phyloP scores from a whole-genome alignment of 164 flowering plant species.

The Chimonanthus praecox region DNA sequence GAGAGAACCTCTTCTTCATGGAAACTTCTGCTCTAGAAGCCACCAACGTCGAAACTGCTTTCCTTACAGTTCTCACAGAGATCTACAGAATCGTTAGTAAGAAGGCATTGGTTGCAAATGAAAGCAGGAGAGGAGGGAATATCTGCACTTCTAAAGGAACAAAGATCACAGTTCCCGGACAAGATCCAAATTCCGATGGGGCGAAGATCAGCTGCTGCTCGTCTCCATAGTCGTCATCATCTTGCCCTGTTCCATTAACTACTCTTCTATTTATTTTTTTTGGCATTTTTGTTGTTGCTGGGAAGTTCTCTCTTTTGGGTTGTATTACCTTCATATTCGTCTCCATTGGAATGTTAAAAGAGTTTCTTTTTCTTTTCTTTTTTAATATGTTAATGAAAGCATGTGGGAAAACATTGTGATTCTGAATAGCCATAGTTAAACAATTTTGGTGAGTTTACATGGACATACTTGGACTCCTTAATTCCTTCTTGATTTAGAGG shows the following conservation, averaged over 20 bases:
- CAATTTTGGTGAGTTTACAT: no score
- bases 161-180: slow-evolving; percentile 43
- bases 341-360: not conserved
- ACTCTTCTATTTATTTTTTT: not conserved
- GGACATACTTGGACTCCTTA: no score
- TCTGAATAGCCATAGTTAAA: not conserved
- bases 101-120: slow-evolving; percentile 45
- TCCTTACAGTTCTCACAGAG: slow-evolving; percentile 45
- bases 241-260: not conserved
- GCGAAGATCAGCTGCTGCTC: slow-evolving; percentile 32
- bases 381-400: not conserved
- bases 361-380: not conserved
- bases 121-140: slow-evolving; percentile 22
- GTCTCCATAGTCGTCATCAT: slow-evolving; percentile 11
- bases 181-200: slow-evolving; percentile 20
- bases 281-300: not conserved
- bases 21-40: slow-evolving; percentile 70
- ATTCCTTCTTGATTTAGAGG: no score
- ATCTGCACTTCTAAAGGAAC: slow-evolving; percentile 51
- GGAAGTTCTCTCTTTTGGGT: not conserved
- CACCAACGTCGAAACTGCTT: slow-evolving; percentile 64
- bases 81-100: slow-evolving; percentile 53
- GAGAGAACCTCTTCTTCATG: slow-evolving; percentile 67
- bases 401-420: not conserved
- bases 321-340: not conserved